Evolutionary conservation across 495 filamentous ascomycete genomes (phyloP).

Genomic region (Xylaria longipes): DNA sequence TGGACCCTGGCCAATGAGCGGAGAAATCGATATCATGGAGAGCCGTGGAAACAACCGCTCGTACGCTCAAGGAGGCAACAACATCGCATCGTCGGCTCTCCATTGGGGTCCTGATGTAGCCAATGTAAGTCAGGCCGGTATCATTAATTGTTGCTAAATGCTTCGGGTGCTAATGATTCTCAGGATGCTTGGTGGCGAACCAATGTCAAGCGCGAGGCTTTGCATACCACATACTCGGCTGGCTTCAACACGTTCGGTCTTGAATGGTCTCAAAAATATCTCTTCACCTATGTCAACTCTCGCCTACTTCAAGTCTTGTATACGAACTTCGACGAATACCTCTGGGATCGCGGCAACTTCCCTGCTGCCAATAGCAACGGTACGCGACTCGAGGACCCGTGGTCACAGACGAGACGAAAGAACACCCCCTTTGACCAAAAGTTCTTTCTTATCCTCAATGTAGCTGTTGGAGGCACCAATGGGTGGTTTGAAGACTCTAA

Average conservation of each 20-base stretch:
- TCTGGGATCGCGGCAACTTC: conserved; percentile 80
- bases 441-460: conserved; percentile 83
- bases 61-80: conserved; percentile 77
- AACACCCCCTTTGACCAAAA: conserved; percentile 80
- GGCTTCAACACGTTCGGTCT: conserved; percentile 77
- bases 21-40: conserved; percentile 88
- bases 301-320: conserved; percentile 81
- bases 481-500: conserved; percentile 81
- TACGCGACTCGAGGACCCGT: conserved; percentile 69
- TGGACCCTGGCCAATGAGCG: conserved; percentile 78
- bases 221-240: conserved; percentile 75
- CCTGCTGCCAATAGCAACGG: conserved; percentile 71
- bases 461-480: conserved; percentile 83
- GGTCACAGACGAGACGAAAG: conserved; percentile 66
- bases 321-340: conserved; percentile 71
- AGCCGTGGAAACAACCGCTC: conserved; percentile 79
- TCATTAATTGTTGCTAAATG: neutral
- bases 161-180: conserved; percentile 34
- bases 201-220: conserved; percentile 74
- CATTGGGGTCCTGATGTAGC: conserved; percentile 76
- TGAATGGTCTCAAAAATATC: conserved; percentile 87
- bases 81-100: conserved; percentile 79
- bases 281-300: conserved; percentile 85
- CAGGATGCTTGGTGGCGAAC: conserved; percentile 77
- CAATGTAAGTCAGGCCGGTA: conserved; percentile 31